Percentiles rank a stretch among this genome's conserved stretches.
Evolutionary conservation across 2,329 filamentous ascomycete genomes (phyloP).

Genomic region (Teratosphaeria nubilosa): DNA sequence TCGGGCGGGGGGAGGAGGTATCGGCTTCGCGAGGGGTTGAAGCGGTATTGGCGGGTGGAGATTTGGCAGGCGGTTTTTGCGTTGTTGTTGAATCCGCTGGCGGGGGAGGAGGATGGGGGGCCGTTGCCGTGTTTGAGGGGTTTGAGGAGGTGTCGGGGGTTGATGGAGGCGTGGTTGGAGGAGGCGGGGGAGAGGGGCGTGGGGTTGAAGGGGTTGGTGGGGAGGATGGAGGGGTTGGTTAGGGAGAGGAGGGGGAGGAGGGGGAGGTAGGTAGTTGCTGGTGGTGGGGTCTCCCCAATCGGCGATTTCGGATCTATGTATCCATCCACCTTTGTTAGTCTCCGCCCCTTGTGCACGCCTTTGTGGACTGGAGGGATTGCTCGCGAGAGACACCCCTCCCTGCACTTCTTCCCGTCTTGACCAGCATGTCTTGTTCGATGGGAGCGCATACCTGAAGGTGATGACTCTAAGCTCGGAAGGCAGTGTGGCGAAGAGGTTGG

Average conservation of each 20-base stretch:
- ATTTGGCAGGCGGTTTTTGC: slow-evolving; percentile 80
- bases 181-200: slow-evolving; percentile 69
- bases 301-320: too few species aligned
- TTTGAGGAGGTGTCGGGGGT: slow-evolving; percentile 58
- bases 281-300: too few species aligned
- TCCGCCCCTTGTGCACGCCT: too few species aligned
- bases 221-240: slow-evolving; percentile 59
- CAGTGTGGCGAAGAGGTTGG: neutral
- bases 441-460: neutral
- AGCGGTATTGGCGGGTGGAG: slow-evolving; percentile 94
- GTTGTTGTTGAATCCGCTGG: slow-evolving; percentile 70
- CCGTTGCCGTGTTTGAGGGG: slow-evolving; percentile 63
- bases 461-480: neutral
- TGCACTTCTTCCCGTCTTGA: too few species aligned
- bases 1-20: slow-evolving; percentile 55
- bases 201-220: slow-evolving; percentile 46
- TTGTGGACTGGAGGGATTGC: too few species aligned
- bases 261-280: slow-evolving; percentile 6
- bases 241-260: slow-evolving; percentile 33
- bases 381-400: too few species aligned
- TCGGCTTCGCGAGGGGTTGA: slow-evolving; percentile 69
- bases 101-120: slow-evolving; percentile 49
- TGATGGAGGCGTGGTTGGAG: slow-evolving; percentile 78
- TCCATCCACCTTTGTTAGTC: too few species aligned
- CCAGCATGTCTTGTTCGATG: neutral